These are phyloP conservation scores for Daldinia vernicosa DNA, from an alignment of 495 filamentous ascomycete species.

Conservation along the genomic window DNA sequence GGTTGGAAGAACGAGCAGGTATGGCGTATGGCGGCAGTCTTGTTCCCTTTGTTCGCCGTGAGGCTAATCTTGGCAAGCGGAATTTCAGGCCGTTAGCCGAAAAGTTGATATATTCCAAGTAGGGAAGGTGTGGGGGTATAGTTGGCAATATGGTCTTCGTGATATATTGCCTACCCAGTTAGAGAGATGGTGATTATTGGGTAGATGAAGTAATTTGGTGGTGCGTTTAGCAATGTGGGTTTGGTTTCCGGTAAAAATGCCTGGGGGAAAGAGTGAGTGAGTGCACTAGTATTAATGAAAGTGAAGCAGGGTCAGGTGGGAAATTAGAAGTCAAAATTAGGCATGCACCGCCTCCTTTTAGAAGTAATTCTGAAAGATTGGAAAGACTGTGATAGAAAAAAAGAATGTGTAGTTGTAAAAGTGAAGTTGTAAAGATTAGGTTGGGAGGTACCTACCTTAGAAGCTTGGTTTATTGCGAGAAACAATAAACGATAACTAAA, in stretches of 20 bases:
- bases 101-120: constrained; percentile 32
- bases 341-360: constrained; percentile 17
- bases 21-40: constrained; percentile 1
- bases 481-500: not conserved
- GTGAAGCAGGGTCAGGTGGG: not conserved
- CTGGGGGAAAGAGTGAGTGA: not conserved
- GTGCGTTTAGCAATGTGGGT: constrained; percentile 13
- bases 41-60: constrained; percentile 28
- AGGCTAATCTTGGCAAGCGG: constrained; percentile 17
- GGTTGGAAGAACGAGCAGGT: not conserved
- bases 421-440: constrained; percentile 1
- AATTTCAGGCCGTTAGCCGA: constrained; percentile 27
- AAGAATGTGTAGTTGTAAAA: not conserved
- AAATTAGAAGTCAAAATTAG: constrained; percentile 19
- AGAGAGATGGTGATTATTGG: constrained; percentile 25
- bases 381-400: not conserved
- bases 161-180: constrained; percentile 30
- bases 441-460: too few species aligned
- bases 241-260: constrained; percentile 32
- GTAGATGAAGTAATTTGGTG: constrained; percentile 29
- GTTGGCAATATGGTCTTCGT: constrained; percentile 19
- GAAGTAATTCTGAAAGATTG: not conserved
- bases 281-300: too few species aligned
- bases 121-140: constrained; percentile 32
- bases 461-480: not conserved